phyloP scores from a whole-genome alignment of 2,329 filamentous ascomycete genomes.

The Phialophora expanda region DNA sequence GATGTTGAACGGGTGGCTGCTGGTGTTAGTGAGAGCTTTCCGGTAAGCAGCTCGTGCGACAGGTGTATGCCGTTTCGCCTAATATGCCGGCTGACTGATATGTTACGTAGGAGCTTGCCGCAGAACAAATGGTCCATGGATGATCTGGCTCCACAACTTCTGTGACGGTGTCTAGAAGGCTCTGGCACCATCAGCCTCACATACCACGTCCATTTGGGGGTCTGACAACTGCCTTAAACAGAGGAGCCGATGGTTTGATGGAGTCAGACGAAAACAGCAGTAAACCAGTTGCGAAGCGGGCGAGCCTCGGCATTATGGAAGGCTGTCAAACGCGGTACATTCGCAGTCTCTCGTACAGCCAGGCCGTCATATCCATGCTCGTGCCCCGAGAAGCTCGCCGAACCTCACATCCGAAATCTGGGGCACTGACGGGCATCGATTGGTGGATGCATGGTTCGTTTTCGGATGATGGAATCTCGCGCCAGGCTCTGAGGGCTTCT shows the following conservation, averaged over 20 bases:
- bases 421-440: constrained; percentile 1
- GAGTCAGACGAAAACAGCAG: neutral
- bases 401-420: constrained; percentile 14
- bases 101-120: constrained; percentile 28
- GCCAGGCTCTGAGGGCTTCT: neutral
- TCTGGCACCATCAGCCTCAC: neutral
- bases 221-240: neutral
- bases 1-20: constrained; percentile 88
- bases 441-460: neutral
- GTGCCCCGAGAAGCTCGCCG: neutral
- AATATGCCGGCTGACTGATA: constrained; percentile 18
- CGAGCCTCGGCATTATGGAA: constrained; percentile 13
- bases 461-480: constrained; percentile 2
- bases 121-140: constrained; percentile 34
- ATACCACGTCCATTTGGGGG: neutral
- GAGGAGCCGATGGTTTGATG: neutral
- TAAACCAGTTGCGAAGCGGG: neutral
- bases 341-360: neutral
- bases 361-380: constrained; percentile 6
- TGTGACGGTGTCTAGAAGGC: neutral
- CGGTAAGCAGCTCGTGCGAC: constrained; percentile 57
- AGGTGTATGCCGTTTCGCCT: neutral
- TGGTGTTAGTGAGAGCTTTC: constrained; percentile 78
- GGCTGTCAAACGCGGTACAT: constrained; percentile 19
- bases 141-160: neutral